Evolutionary conservation across 352 stramenopile species (phyloP).

Genomic region (Globisporangium orthogonon): DNA sequence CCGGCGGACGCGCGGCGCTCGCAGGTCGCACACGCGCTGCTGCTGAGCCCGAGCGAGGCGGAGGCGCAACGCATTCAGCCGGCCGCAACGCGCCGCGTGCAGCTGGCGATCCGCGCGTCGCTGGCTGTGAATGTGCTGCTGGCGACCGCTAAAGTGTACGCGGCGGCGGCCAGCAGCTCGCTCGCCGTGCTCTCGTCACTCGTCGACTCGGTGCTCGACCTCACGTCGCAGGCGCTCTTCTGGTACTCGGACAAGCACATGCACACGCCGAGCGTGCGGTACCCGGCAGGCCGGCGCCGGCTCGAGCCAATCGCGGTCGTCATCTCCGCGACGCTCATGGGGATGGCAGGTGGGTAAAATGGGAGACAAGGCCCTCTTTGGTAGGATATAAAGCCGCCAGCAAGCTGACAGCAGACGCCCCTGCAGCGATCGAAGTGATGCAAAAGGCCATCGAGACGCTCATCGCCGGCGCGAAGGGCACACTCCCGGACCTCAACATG

Average conservation of each 20-base stretch:
- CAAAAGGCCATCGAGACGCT: constrained; percentile 88
- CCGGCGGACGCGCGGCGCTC: constrained; percentile 26
- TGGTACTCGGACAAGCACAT: constrained; percentile 92
- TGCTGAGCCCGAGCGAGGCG: constrained; percentile 52
- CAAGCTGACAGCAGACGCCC: too few species aligned
- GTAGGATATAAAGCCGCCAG: too few species aligned
- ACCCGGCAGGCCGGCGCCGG: constrained; percentile 88
- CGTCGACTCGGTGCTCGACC: constrained; percentile 92
- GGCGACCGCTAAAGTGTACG: constrained; percentile 68
- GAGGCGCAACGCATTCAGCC: constrained; percentile 34
- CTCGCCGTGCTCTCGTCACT: constrained; percentile 93
- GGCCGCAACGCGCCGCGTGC: constrained; percentile 40
- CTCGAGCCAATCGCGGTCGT: constrained; percentile 95
- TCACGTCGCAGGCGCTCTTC: constrained; percentile 91
- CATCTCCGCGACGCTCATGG: constrained; percentile 95
- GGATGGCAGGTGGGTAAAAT: constrained; percentile 73
- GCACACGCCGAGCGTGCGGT: constrained; percentile 87
- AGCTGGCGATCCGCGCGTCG: constrained; percentile 65
- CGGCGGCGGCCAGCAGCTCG: constrained; percentile 78
- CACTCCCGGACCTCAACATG: constrained; percentile 64
- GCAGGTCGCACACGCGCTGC: constrained; percentile 63
- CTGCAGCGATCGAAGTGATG: constrained; percentile 89
- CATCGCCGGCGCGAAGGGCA: constrained; percentile 53
- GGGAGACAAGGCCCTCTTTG: too few species aligned
- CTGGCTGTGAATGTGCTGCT: constrained; percentile 71